These are phyloP conservation scores for Saccharomyces eubayanus DNA, from an alignment of 805 yeast genomes.

Conservation along the genomic window DNA sequence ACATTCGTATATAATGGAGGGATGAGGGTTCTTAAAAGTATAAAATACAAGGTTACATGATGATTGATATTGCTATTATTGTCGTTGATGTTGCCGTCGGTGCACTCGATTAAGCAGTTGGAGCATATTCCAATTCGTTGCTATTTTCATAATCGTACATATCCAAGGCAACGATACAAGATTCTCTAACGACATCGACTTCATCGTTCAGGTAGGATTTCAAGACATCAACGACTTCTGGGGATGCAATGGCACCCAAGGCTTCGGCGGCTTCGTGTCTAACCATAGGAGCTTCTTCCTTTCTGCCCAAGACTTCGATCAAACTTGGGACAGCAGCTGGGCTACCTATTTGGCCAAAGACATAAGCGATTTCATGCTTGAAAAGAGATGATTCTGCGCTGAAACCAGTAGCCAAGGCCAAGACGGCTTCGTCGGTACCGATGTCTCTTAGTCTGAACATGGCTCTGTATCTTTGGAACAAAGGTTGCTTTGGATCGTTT, in stretches of 20 bases:
- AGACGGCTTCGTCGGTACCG: conserved; percentile 86
- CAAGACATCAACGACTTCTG: conserved; percentile 85
- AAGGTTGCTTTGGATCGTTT: conserved; percentile 67
- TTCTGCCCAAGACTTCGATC: conserved; percentile 69
- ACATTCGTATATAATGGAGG: neutral
- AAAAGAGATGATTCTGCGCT: conserved; percentile 73
- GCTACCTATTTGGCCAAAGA: conserved; percentile 92
- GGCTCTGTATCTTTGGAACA: conserved; percentile 93
- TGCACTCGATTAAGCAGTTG: conserved; percentile 9
- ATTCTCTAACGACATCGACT: conserved; percentile 88
- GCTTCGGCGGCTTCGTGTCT: conserved; percentile 99
- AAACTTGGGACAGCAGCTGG: conserved; percentile 88
- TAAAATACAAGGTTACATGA: neutral
- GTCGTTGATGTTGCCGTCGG: neutral
- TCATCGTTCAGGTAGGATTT: conserved; percentile 69
- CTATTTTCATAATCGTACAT: conserved; percentile 96
- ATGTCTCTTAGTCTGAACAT: conserved; percentile 96
- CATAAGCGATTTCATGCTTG: conserved; percentile 97
- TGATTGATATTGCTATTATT: neutral
- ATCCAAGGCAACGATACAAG: conserved; percentile 94
- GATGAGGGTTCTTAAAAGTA: neutral
- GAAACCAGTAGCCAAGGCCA: conserved; percentile 64
- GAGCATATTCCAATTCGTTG: conserved; percentile 65
- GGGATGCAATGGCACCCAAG: conserved; percentile 91
- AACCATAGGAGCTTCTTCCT: conserved; percentile 91